These are phyloP conservation scores for Byssoonygena ceratinophila DNA, from an alignment of 2,329 filamentous ascomycete genomes.

Conservation along the genomic window DNA sequence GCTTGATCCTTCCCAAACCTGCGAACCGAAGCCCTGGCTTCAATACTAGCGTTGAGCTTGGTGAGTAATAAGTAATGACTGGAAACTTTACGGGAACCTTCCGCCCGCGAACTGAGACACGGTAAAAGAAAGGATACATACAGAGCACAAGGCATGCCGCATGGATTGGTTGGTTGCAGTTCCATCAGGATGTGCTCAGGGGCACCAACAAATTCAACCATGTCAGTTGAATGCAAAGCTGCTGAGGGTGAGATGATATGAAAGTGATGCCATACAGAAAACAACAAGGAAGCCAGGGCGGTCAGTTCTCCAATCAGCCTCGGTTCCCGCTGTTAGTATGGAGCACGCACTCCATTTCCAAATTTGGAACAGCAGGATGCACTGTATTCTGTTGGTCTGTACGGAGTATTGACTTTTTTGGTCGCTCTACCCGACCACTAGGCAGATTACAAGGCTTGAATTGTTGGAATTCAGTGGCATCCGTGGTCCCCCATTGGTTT, in stretches of 20 bases:
- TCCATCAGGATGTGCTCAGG: not conserved
- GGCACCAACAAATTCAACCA: not conserved
- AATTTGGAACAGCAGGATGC: not conserved
- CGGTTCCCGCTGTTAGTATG: not conserved
- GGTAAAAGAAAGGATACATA: not conserved
- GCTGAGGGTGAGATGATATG: too few species aligned
- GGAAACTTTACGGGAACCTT: slow-evolving; percentile 5
- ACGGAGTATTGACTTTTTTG: too few species aligned
- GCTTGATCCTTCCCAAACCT: not conserved
- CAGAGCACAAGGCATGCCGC: not conserved
- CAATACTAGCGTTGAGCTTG: slow-evolving; percentile 10
- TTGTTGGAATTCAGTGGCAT: too few species aligned
- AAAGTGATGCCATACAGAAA: too few species aligned
- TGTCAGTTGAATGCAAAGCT: not conserved
- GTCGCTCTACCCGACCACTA: too few species aligned
- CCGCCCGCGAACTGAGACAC: slow-evolving; percentile 1
- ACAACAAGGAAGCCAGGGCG: too few species aligned
- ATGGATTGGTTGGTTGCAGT: not conserved
- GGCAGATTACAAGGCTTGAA: too few species aligned
- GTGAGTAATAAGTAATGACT: not conserved
- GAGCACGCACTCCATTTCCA: not conserved
- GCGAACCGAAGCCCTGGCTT: not conserved
- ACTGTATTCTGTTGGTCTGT: not conserved
- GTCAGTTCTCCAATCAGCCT: not conserved
- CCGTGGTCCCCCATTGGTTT: too few species aligned